Evolutionary conservation across 1,139 yeast genomes (phyloP).

Genomic region (Yarrowia galli): DNA sequence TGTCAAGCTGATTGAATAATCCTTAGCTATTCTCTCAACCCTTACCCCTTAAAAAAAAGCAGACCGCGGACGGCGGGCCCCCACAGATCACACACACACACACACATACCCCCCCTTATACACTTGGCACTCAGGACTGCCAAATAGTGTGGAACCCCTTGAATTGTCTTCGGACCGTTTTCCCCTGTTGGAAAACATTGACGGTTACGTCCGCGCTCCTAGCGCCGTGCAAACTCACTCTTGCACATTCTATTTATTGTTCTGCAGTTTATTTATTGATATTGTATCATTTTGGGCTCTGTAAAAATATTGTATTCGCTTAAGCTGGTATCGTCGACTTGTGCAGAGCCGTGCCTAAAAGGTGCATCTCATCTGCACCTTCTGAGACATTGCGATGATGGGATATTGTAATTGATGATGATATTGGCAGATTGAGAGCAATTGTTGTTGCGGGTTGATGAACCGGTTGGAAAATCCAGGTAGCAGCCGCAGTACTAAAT

Average conservation of each 20-base stretch:
- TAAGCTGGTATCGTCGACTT: conserved; percentile 5
- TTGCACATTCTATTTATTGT: conserved; percentile 35
- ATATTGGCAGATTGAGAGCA: neutral
- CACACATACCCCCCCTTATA: conserved; percentile 10
- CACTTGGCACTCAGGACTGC: conserved; percentile 30
- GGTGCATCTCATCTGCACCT: neutral
- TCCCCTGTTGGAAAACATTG: neutral
- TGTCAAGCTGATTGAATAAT: conserved; percentile 73
- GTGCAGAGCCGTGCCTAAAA: neutral
- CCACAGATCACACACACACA: too few relatives aligned
- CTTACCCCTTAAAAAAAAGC: neutral
- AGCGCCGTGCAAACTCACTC: conserved; percentile 15
- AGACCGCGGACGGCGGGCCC: conserved; percentile 28
- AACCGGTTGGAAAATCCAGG: too few relatives aligned
- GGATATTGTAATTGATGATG: too few relatives aligned
- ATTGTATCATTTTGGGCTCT: neutral
- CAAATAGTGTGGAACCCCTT: conserved; percentile 15
- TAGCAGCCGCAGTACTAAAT: too few relatives aligned
- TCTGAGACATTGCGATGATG: neutral
- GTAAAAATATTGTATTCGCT: neutral
- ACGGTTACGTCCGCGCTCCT: conserved; percentile 37
- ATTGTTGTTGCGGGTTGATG: neutral
- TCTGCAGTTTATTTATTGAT: conserved; percentile 38
- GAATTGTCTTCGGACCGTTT: conserved; percentile 36
- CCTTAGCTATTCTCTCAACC: neutral